Evolutionary conservation across 176 grass and related monocot genomes (phyloP), one percentile per base, ranked within the genome.

Genomic region (Hyparrhenia diplandra): DNA sequence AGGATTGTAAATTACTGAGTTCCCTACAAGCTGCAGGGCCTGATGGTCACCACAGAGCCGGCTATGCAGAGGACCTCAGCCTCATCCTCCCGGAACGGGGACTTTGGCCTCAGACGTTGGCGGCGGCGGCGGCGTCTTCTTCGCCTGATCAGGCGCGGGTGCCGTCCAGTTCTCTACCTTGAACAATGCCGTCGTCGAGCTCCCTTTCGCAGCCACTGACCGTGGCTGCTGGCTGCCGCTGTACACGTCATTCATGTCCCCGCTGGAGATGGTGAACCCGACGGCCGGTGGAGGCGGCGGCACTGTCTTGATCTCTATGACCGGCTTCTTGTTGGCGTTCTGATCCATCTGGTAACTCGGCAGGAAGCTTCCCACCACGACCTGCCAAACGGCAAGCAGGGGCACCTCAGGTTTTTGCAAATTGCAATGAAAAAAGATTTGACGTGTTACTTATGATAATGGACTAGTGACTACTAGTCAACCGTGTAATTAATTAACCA

Each of bases 331-430:
- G 24, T 86, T 99, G 24, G 76, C 85, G 75, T 88, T 91, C 59
- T 91, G 96, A 37, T 95, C 90, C 89, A 90, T 21, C 75, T 93
- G 88, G 71, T 88, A 93, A 20, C 93, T 91, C 9, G 92, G 96
- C 4, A 99, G 77, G 80, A 94, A 99, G 83, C 90, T 99, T 89
- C 96, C 92, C 23, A 99, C 90, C 75, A 99, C 96, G 27, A 99
- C 85, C 96, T 99, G 84, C 24, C 66, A 87, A 74, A 70, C 2
- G 11, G 14, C n/a, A 69, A 30, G 14, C n/a, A 69, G 24, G 7
- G 27, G n/a, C 9, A 10, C 34, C 3, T 51, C 43, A 83, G n/a
- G 4, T 3, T 62, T 62, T 62, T 29, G 27, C 54, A 28, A 3
- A 13, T 84, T 67, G 75, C 39, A 64, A 42, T 63, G 1, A 64